Base-by-base conservation (phyloP, 108 stramenopile species). In the Nannochloropsis salina region DNA sequence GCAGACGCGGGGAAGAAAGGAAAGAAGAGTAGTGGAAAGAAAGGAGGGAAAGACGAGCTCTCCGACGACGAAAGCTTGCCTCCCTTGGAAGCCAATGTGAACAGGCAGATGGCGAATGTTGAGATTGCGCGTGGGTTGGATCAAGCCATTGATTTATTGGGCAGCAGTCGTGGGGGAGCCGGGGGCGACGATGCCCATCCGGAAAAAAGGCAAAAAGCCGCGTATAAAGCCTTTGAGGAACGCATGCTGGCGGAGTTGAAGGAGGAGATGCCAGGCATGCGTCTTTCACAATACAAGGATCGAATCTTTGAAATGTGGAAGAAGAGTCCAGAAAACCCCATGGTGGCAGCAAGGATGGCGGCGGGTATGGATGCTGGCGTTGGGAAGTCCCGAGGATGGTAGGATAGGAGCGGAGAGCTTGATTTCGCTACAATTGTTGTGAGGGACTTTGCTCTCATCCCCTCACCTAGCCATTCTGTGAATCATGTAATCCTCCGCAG, bases 271-370 rank as follows among this genome's bases (percentile, higher is more conserved):
- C 97, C 97, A 82, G 95, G 95, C 42, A 91, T 97, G 88, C 94
- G 94, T 88, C 85, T 95, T 43, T 93, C 94, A 84, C 97, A 97
- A 90, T 94, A 95, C 90, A 93, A 96, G 85, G 96, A 97, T 83
- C 96, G 95, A 85, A 93, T 96, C 82, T 97, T 94, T 61, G 79
- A 92, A 3, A 80, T 93, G 42, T 97, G 97, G 97, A 94, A 96
- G 86, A 96, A 95, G 89, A 87, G 89, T 44, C 95, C 97, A 15
- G 97, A 97, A 86, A 97, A 97, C 87, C 97, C 97, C 31, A 84
- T 91, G 83, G 61, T 74, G 61, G 61, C 61, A 3, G 61, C 61
- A 74, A 15, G 61, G 61, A 1, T 51, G 15, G 15, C 47, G 47
- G 61, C 61, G 61, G 61, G 6, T 74, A n/a, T 74, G 61, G 61